phyloP scores from a whole-genome alignment of 2,329 filamentous ascomycete species.

The Hymenotorrendiella dingleyae region DNA sequence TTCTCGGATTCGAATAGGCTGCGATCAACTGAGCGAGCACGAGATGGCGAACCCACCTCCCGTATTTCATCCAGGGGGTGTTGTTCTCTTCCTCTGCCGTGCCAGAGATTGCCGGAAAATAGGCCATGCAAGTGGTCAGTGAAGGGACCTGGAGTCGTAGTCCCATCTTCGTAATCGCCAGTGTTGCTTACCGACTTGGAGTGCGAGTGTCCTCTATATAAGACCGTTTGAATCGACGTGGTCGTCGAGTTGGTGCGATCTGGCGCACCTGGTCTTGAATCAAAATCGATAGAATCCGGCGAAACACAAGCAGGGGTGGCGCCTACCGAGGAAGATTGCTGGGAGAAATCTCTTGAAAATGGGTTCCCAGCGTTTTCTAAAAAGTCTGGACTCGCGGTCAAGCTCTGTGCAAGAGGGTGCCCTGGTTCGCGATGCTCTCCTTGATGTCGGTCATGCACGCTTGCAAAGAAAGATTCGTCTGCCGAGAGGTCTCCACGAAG shows the following conservation, averaged over 20 bases:
- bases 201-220: conserved; percentile 27
- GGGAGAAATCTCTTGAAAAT: conserved; percentile 30
- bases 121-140: conserved; percentile 26
- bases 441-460: conserved; percentile 34
- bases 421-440: conserved; percentile 44
- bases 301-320: conserved; percentile 31
- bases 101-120: conserved; percentile 20
- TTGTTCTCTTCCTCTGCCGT: conserved; percentile 15
- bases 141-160: conserved; percentile 20
- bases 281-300: conserved; percentile 33
- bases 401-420: conserved; percentile 70
- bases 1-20: conserved; percentile 53
- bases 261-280: conserved; percentile 33
- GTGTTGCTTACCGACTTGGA: conserved; percentile 32
- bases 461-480: conserved; percentile 51
- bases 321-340: conserved; percentile 36
- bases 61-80: conserved; percentile 33
- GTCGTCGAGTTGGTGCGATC: conserved; percentile 28
- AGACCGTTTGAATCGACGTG: conserved; percentile 28
- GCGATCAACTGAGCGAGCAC: conserved; percentile 60
- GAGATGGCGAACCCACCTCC: conserved; percentile 43
- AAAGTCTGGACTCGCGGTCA: conserved; percentile 61
- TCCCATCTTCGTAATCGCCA: conserved; percentile 12
- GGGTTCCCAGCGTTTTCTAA: conserved; percentile 31
- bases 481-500: too few relatives aligned